Base-by-base conservation (phyloP, 129 eudicot genomes). In the Arctium lappa region DNA sequence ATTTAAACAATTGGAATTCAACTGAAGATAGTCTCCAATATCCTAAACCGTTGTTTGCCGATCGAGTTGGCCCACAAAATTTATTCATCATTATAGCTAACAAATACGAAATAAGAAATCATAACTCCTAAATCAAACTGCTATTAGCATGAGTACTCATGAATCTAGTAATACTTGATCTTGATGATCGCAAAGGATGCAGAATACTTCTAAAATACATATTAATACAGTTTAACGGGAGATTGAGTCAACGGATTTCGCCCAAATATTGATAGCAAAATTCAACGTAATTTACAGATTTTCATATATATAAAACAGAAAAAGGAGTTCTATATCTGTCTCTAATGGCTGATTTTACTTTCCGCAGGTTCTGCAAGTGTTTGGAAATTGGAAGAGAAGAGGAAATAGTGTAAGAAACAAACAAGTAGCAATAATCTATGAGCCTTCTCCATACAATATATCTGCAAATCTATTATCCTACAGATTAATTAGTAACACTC, bases 391-490 rank as follows among this genome's bases (percentile, higher is more conserved):
- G 31, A 12, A 22, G 76, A 36, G 10, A 7, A 72, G n/a, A 72
- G 3, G 27, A 22, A 22, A 7, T 0, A 2, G 22, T 3, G 65
- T 53, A 53, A 2, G 62, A 50, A 50, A 50, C 2, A 12, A 53
- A 1, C 65, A 12, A 63, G 70, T 8, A 63, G 30, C 9, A n/a
- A 18, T 62, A 2, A 62, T 62, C 69, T 60, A 60, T 5, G 27
- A 37, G 50, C 31, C 73, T 60, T 77, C 56, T 60, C 32, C 36
- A 77, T 36, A 62, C 37, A 60, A 77, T 62, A 78, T 22, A 78
- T 22, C 36, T 37, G 4, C 74, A 60, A 74, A 74, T 74, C 13
- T 39, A 37, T 56, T 8, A 72, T 63, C 32, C 46, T 73, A 74
- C 5, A 27, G 5, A 82, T 65, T 65, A 42, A 40, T 65, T 44